Percentiles rank a stretch among this genome's conserved stretches.
Conservation (phyloP, 2,329 filamentous ascomycete species). For the Aspergillus caelatus region DNA sequence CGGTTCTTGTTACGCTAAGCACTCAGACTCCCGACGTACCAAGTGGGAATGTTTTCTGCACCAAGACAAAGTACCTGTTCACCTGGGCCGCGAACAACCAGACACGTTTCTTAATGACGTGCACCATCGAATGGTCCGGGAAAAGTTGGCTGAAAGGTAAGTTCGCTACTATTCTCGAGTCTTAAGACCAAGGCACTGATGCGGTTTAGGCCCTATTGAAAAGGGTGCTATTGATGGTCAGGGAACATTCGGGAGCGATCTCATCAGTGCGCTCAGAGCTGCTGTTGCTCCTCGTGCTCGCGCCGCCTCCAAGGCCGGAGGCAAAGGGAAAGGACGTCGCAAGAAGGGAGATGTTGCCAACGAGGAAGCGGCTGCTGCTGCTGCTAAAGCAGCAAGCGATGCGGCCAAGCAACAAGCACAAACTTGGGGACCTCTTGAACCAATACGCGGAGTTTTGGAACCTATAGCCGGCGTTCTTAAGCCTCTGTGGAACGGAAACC, state of each 20-base stretch:
- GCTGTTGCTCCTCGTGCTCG: constrained; percentile 70
- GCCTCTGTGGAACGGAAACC: constrained; percentile 74
- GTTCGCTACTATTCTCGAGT: constrained; percentile 22
- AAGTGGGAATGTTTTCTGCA: constrained; percentile 85
- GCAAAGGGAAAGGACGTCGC: constrained; percentile 61
- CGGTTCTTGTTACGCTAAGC: constrained; percentile 76
- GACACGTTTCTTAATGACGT: constrained; percentile 84
- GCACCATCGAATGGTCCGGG: constrained; percentile 90
- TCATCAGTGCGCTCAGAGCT: constrained; percentile 73
- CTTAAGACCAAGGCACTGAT: constrained; percentile 32
- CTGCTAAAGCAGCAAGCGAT: constrained; percentile 49
- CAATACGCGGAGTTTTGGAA: constrained; percentile 69
- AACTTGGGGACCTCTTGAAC: constrained; percentile 81
- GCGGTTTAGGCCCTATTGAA: constrained; percentile 77
- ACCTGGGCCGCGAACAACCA: constrained; percentile 87
- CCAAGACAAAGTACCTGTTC: constrained; percentile 93
- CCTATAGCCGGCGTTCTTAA: constrained; percentile 70
- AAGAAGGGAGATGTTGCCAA: constrained; percentile 57
- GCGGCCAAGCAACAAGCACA: constrained; percentile 45
- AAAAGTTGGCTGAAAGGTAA: constrained; percentile 98
- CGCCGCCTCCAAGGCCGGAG: constrained; percentile 49
- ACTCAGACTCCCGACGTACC: constrained; percentile 95
- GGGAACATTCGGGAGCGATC: constrained; percentile 75
- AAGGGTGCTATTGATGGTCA: constrained; percentile 94
- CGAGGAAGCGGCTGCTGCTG: constrained; percentile 44